Evolutionary conservation across 331 rosid genomes (phyloP).

Genomic region (Erythrophleum ivorense): DNA sequence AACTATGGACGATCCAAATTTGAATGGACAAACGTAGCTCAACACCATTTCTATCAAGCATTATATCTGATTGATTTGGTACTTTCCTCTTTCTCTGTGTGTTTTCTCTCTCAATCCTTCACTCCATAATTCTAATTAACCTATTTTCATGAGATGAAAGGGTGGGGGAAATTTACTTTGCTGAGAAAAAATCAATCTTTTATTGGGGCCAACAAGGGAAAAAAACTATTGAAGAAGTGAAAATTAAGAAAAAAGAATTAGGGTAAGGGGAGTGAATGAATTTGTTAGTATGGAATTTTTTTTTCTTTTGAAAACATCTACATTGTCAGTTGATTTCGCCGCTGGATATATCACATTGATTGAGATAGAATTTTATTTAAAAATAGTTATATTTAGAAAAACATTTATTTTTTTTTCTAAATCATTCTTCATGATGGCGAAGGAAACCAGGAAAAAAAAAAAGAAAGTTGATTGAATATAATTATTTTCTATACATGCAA

Average conservation of each 20-base stretch:
- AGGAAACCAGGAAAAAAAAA: no score
- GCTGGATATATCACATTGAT: no score
- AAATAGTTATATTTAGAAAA: not conserved
- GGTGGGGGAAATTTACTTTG: not conserved
- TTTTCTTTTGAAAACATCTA: not conserved
- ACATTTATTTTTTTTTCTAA: not conserved
- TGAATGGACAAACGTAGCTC: not conserved
- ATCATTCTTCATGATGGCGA: not conserved
- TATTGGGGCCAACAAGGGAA: not conserved
- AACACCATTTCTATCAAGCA: not conserved
- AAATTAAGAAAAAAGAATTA: not conserved
- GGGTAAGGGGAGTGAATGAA: not conserved
- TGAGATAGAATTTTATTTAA: not conserved
- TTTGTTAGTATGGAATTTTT: not conserved
- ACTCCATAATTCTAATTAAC: not conserved
- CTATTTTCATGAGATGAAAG: not conserved
- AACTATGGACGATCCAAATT: not conserved
- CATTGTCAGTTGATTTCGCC: not conserved
- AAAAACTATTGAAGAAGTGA: no score
- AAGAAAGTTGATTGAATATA: not conserved
- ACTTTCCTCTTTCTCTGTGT: not conserved
- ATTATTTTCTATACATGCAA: not conserved
- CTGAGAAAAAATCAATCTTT: not conserved
- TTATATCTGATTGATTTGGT: not conserved
- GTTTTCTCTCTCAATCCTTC: not conserved